Percentiles rank a stretch among this genome's conserved stretches.
Evolutionary conservation across 108 stramenopile genomes (phyloP).

Genomic region (Nitzschia inconspicua): DNA sequence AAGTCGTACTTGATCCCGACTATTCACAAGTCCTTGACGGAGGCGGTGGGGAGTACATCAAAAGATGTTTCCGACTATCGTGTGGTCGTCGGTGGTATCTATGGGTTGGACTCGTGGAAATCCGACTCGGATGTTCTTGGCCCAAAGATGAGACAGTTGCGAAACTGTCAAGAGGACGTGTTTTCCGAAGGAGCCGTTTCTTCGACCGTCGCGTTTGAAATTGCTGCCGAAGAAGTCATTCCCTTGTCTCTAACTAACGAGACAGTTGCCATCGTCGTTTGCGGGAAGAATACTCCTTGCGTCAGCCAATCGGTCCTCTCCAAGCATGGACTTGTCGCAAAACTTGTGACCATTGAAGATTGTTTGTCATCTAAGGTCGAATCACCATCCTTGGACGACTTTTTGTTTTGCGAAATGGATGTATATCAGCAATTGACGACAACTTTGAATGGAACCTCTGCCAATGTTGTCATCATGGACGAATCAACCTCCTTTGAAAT

Average conservation of each 20-base stretch:
- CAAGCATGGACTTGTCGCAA: conserved; percentile 3
- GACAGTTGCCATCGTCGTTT: conserved; percentile 13
- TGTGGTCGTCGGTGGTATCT: conserved; percentile 78
- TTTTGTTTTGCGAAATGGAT: conserved; percentile 39
- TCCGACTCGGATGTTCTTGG: conserved; percentile 71
- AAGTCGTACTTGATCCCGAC: conserved; percentile 31
- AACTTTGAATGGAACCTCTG: neutral
- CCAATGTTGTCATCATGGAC: conserved; percentile 41
- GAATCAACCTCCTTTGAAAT: conserved; percentile 15
- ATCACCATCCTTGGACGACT: conserved; percentile 4
- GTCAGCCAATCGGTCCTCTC: conserved; percentile 11
- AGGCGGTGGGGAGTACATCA: conserved; percentile 27
- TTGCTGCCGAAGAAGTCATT: conserved; percentile 13
- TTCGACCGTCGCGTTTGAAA: conserved; percentile 2
- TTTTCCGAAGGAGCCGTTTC: conserved; percentile 7
- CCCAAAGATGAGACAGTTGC: conserved; percentile 39
- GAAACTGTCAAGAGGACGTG: conserved; percentile 21
- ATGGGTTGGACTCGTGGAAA: conserved; percentile 66
- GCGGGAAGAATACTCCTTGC: conserved; percentile 15
- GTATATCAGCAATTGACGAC: no score
- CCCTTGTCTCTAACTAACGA: conserved; percentile 3
- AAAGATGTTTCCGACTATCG: conserved; percentile 44
- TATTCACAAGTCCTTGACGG: conserved; percentile 28
- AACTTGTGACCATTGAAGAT: conserved; percentile 6
- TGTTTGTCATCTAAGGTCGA: no score